phyloP scores from a whole-genome alignment of 2,329 filamentous ascomycete species.

The Purpureocillium lavendulum region DNA sequence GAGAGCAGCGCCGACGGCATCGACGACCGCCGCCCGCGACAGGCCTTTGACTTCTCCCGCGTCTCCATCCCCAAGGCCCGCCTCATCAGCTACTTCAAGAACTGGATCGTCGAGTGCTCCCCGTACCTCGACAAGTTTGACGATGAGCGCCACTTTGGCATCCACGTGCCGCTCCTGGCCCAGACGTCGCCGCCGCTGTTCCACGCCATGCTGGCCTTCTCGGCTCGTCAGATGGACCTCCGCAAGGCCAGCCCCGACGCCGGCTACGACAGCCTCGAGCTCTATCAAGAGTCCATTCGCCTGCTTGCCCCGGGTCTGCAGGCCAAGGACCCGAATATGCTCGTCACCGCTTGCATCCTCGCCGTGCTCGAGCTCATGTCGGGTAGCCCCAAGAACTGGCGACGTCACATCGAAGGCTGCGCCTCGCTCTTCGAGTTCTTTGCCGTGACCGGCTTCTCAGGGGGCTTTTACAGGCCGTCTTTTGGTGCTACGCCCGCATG shows the following conservation, averaged over 20 bases:
- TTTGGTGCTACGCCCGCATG: constrained; percentile 52
- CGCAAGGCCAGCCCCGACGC: constrained; percentile 36
- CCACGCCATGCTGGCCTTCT: constrained; percentile 44
- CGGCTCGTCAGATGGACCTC: constrained; percentile 40
- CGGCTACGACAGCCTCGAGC: constrained; percentile 39
- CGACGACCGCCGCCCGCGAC: neutral
- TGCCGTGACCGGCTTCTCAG: constrained; percentile 36
- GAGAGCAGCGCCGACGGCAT: constrained; percentile 2
- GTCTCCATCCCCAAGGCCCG: constrained; percentile 17
- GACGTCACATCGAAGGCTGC: constrained; percentile 47
- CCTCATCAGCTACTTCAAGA: constrained; percentile 28
- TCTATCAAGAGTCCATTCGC: constrained; percentile 45
- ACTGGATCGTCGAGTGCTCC: constrained; percentile 44
- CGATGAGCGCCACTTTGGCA: constrained; percentile 39
- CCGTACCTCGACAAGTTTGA: constrained; percentile 47
- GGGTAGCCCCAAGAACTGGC: constrained; percentile 40
- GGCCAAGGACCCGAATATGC: constrained; percentile 32
- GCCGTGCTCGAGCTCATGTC: constrained; percentile 41
- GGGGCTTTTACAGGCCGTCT: constrained; percentile 41
- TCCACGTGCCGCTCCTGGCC: constrained; percentile 40
- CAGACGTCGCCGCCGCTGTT: constrained; percentile 33
- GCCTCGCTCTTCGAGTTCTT: constrained; percentile 42
- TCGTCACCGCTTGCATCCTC: constrained; percentile 38
- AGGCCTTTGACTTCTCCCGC: constrained; percentile 16
- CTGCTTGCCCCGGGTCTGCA: constrained; percentile 31